These are phyloP conservation scores for Trichoderma simmonsii DNA, from an alignment of 2,329 filamentous ascomycete species.

Conservation along the genomic window DNA sequence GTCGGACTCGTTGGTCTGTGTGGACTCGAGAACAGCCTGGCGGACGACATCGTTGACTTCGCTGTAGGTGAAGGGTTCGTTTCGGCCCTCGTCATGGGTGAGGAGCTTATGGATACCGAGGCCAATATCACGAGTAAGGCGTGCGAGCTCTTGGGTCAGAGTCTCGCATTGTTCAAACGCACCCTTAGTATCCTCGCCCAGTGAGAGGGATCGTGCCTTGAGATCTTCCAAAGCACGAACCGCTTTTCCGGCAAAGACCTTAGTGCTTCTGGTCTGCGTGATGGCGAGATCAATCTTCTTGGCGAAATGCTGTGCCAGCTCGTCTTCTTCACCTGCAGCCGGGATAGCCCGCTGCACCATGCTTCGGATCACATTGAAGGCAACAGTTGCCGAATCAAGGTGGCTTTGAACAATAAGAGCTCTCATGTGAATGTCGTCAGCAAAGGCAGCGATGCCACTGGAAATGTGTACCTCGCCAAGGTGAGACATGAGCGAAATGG, in stretches of 20 bases:
- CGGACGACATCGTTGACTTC: constrained; percentile 66
- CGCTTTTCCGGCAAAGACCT: constrained; percentile 78
- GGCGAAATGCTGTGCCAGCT: constrained; percentile 63
- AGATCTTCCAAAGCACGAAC: constrained; percentile 75
- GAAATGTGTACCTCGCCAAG: constrained; percentile 77
- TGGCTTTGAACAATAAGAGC: constrained; percentile 74
- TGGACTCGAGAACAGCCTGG: constrained; percentile 46
- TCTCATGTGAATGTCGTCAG: constrained; percentile 76
- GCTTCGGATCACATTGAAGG: constrained; percentile 59
- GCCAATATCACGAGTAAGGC: constrained; percentile 65
- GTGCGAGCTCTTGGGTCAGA: constrained; percentile 61
- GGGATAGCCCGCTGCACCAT: constrained; percentile 67
- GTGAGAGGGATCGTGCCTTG: constrained; percentile 68
- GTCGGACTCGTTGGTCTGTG: constrained; percentile 60
- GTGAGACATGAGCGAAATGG: constrained; percentile 83
- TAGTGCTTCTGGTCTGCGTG: constrained; percentile 74
- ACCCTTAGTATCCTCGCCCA: constrained; percentile 63
- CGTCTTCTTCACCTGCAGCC: constrained; percentile 52
- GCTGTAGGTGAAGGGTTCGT: constrained; percentile 61
- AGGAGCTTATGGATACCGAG: constrained; percentile 63
- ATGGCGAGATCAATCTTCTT: constrained; percentile 70
- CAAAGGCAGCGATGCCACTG: constrained; percentile 66
- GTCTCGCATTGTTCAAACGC: constrained; percentile 69
- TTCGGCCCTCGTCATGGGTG: constrained; percentile 64
- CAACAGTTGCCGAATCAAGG: constrained; percentile 71